Percentiles rank a stretch among this genome's conserved stretches.
These are phyloP conservation scores for Aspergillus kassunensis DNA, from an alignment of 495 filamentous ascomycete species.

Conservation along the genomic window DNA sequence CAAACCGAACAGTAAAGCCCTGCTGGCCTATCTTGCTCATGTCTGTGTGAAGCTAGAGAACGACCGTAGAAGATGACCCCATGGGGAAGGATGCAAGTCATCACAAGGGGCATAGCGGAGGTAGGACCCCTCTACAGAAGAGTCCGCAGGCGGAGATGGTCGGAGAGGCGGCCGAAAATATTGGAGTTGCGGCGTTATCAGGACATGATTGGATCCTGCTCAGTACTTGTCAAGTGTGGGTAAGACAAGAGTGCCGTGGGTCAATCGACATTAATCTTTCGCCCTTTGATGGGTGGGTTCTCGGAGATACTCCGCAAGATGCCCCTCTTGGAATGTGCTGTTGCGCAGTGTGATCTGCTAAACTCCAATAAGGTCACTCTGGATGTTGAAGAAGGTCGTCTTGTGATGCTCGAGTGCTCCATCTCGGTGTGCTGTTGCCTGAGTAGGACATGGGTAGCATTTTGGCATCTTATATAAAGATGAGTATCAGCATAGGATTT, in stretches of 20 bases:
- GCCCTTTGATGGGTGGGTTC: too few relatives aligned
- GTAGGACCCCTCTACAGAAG: background rate
- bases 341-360: too few relatives aligned
- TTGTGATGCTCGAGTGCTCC: constrained; percentile 3
- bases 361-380: background rate
- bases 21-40: too few relatives aligned
- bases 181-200: too few relatives aligned
- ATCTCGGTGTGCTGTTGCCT: background rate
- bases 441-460: background rate
- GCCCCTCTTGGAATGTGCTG: too few relatives aligned
- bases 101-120: background rate
- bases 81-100: background rate
- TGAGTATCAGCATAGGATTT: too few relatives aligned
- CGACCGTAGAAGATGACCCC: background rate
- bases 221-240: too few relatives aligned
- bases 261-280: too few relatives aligned
- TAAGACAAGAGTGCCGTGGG: too few relatives aligned
- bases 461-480: background rate
- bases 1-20: too few relatives aligned
- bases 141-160: background rate
- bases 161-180: constrained; percentile 7
- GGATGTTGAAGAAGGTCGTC: background rate
- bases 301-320: too few relatives aligned
- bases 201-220: too few relatives aligned
- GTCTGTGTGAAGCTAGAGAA: background rate